Evolutionary conservation across 2,329 filamentous ascomycete genomes (phyloP), one percentile per base, ranked within the genome.

Genomic region (Emericellopsis atlantica): DNA sequence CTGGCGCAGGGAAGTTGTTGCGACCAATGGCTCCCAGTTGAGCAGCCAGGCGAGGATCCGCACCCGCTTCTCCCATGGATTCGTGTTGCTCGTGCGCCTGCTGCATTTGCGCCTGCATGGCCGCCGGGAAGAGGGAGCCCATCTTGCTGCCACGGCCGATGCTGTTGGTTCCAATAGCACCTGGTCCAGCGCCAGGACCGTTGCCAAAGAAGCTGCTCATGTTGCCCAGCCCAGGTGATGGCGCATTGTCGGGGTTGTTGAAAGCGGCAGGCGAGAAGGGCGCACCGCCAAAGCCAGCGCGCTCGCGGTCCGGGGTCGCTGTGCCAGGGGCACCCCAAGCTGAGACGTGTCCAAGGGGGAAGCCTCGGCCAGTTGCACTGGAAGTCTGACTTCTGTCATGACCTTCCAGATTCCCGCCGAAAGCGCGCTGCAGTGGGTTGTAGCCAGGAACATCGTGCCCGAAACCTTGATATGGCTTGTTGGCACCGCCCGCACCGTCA

Each of bases 301-400:
- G 67, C 45, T 81, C 77, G 6, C 78, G 74, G 50, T 81, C 84
- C 7, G 84, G 81, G 3, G 79, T 84, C 44, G 77, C 73, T 33
- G 77, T 69, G 15, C 67, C 64, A 40, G 77, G 66, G 15, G 71
- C 69, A 40, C 76, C 67, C 64, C 81, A 82, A 40, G 80, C 78
- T 3, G 70, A 69, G 32, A 86, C 61, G 22, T 72, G 75, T 37
- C 72, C 73, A 6, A 86, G 56, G 11, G 79, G 69, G 48, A 86
- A 94, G 9, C 73, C 80, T 51, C 87, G 84, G 35, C 84, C 78
- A 11, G 86, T 84, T 15, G 82, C 84, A 54, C 89, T 95, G 0
- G 89, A 95, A 0, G 86, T 95, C 59, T 95, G 88, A 56, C 89
- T 95, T 16, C 90, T 81, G 56, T 96, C 90, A 49, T 88, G 86